Evolutionary conservation across 495 filamentous ascomycete species (phyloP), one percentile per base, ranked within the genome.

Genomic region (Penicillium cosmopolitanum): DNA sequence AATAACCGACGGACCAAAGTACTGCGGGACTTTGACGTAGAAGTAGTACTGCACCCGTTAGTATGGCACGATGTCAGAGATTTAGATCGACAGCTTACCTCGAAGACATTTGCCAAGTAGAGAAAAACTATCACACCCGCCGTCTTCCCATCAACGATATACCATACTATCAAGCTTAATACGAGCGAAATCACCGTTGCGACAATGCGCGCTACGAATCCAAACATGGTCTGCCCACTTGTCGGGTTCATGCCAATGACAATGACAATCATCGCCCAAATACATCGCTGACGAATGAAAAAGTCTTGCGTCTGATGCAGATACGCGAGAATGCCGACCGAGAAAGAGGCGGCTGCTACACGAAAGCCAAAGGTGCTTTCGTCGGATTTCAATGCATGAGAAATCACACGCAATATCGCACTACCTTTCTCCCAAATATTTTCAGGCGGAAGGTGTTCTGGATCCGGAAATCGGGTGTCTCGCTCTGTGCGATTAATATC

Each of bases 211-310:
- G 86, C 83, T 2, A 89, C 57, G 65, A 93, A 92, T 5, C 84
- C 85, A 56, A 89, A 88, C 56, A 89, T 75, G 16, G 84, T 86
- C 61, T 86, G 84, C 16, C 88, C 87, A 53, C 87, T 83, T 13
- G 82, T 84, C 5, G 75, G 73, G 6, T 72, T 78, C 75, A 81
- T 87, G 4, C 84, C 86, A 60, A 89, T 86, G 16, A 84, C 78
- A n/a, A 89, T 84, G 46, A 89, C 85, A 61, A 93, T 89, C 84
- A 91, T 84, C 0, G 87, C 85, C 89, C 89, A 93, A 7, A 92
- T 85, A 8, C 90, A 76, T 62, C 90, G 77, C 63, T 93, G 87
- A 48, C 85, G 76, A 13, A 83, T 73, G 61, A 91, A 93, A 67
- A 90, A 92, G 0, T 65, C 61, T 58, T 90, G 83, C 0, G 88